Evolutionary conservation across 1,139 yeast species (phyloP), one percentile per base, ranked within the genome.

Genomic region (Yamadazyma taylorii): DNA sequence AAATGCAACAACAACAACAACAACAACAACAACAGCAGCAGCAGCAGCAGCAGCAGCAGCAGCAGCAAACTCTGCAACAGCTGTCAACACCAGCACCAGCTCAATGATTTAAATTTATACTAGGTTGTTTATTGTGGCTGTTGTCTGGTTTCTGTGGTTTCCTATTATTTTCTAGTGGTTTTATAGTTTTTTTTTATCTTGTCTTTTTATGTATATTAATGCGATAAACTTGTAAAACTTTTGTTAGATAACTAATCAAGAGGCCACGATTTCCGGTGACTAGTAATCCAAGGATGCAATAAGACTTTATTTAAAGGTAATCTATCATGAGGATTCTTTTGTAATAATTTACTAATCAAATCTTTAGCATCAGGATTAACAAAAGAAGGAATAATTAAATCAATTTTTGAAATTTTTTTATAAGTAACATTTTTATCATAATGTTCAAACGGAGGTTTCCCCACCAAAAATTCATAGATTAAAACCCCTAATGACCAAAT

Each of bases 401-500:
- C 96, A 3, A 87, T 88, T 43, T 73, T 77, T 12, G 84, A 81
- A 30, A 92, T 92, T 43, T 94, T 69, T 51, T 79, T 79, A 55
- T 85, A 87, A 0, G 97, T 92, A 17, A 84, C 78, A 45, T 77
- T 78, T 40, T 82, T 78, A 39, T 79, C 83, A 21, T 75, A 75
- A 51, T 85, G 95, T 56, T 90, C 97, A 59, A 92, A 92, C 0
- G 98, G 92, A 1, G 98, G 97, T 34, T 75, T 74, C 0, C 97
- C 98, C 2, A 85, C 92, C 3, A 92, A 64, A 39, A 92, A 75
- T 57, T 92, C 98, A 55, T 85, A 92, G 43, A 90, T 76, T 31
- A 92, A 62, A 2, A 92, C 81, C 0, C 98, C 98, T 39, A 92
- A 66, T 0, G 97, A 88, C 98, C 98, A 92, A 10, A 85, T 75